A percentile compares a stretch with the other conserved stretches of the same genome.
These are phyloP conservation scores for Candida glucosophila DNA, from an alignment of 1,139 yeast genomes.

Conservation along the genomic window DNA sequence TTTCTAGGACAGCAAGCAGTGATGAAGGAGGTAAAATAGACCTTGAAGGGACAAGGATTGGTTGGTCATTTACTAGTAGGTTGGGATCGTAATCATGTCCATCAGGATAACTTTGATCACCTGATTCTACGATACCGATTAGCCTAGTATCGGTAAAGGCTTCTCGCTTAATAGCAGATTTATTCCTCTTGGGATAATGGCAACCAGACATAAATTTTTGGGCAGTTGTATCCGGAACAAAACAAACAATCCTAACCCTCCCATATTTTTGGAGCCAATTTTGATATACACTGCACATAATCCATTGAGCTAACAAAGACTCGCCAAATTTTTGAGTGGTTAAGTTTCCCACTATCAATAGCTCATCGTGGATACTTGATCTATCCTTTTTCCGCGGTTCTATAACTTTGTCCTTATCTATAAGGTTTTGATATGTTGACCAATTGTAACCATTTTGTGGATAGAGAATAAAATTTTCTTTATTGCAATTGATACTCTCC, in stretches of 20 bases:
- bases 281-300: constrained; percentile 56
- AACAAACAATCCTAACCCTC: constrained; percentile 58
- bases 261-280: constrained; percentile 78
- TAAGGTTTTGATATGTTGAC: constrained; percentile 44
- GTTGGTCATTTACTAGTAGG: constrained; percentile 29
- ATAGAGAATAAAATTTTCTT: constrained; percentile 22
- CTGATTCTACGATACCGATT: constrained; percentile 35
- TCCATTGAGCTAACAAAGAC: constrained; percentile 67
- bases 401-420: constrained; percentile 31
- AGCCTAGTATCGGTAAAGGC: constrained; percentile 46
- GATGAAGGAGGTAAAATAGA: constrained; percentile 17
- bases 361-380: constrained; percentile 47
- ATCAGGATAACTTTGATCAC: constrained; percentile 13
- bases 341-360: constrained; percentile 60
- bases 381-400: constrained; percentile 31
- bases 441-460: constrained; percentile 54
- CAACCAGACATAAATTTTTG: constrained; percentile 49
- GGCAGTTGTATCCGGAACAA: constrained; percentile 55
- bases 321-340: constrained; percentile 48
- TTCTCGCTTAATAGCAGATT: constrained; percentile 55
- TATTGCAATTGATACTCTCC: constrained; percentile 13
- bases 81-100: constrained; percentile 32
- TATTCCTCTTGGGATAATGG: constrained; percentile 38
- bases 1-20: constrained; percentile 44
- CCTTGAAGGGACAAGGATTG: constrained; percentile 18